phyloP scores from a whole-genome alignment of 169 alveolate species.

The Cryptosporidium ubiquitum region DNA sequence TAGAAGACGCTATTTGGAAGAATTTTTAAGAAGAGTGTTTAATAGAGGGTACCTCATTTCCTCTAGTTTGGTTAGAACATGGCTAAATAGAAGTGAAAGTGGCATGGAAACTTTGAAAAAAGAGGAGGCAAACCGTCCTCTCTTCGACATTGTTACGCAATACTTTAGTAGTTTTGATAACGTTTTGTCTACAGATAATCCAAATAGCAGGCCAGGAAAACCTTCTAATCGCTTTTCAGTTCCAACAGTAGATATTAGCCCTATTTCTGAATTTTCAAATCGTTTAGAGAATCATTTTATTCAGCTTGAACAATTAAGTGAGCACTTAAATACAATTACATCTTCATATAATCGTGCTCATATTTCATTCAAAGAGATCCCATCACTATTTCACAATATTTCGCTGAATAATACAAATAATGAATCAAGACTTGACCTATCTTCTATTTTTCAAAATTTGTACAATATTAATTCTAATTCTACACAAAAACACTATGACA shows the following conservation, averaged over 20 bases:
- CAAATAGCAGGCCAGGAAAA: slow-evolving; percentile 8
- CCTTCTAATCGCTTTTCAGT: slow-evolving; percentile 66
- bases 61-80: slow-evolving; percentile 40
- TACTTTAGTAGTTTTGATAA: slow-evolving; percentile 66
- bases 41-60: slow-evolving; percentile 71
- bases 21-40: slow-evolving; percentile 77
- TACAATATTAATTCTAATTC: slow-evolving; percentile 30
- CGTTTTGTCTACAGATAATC: slow-evolving; percentile 35
- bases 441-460: slow-evolving; percentile 53
- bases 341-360: slow-evolving; percentile 25
- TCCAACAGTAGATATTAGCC: slow-evolving; percentile 61
- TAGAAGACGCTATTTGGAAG: slow-evolving; percentile 79
- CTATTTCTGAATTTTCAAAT: slow-evolving; percentile 46
- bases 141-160: slow-evolving; percentile 65
- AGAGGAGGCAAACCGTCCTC: slow-evolving; percentile 68
- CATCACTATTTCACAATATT: slow-evolving; percentile 45
- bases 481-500: slow-evolving; percentile 46
- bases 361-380: slow-evolving; percentile 21
- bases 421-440: slow-evolving; percentile 55
- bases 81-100: slow-evolving; percentile 70
- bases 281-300: slow-evolving; percentile 39
- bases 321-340: slow-evolving; percentile 37
- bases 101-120: slow-evolving; percentile 65
- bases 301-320: slow-evolving; percentile 63
- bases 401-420: slow-evolving; percentile 13